A percentile compares a stretch with the other conserved stretches of the same genome.
phyloP scores from a whole-genome alignment of 2,329 filamentous ascomycete genomes.

The Calonectria fujianensis region DNA sequence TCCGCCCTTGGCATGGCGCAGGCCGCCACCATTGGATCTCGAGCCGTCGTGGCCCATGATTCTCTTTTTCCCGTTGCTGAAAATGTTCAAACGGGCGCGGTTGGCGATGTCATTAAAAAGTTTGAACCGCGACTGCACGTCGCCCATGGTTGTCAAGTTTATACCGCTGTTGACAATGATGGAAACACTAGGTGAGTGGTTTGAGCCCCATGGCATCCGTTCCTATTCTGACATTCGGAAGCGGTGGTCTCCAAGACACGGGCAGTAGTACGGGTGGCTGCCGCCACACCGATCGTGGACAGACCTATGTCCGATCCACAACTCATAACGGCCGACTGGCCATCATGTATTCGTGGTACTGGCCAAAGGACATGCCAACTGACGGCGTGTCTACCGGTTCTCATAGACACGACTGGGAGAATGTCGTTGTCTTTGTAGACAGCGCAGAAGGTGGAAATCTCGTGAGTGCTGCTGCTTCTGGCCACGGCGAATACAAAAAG shows the following conservation, averaged over 20 bases:
- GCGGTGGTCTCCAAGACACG: constrained; percentile 59
- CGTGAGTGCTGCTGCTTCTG: constrained; percentile 59
- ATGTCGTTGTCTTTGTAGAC: constrained; percentile 59
- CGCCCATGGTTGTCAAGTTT: constrained; percentile 77
- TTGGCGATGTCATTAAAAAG: constrained; percentile 54
- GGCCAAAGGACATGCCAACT: constrained; percentile 66
- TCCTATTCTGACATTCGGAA: constrained; percentile 38
- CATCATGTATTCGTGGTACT: constrained; percentile 67
- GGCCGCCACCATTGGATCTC: constrained; percentile 6
- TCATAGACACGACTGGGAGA: constrained; percentile 66
- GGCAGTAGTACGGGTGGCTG: constrained; percentile 58
- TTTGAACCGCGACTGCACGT: constrained; percentile 62
- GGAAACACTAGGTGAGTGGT: constrained; percentile 72
- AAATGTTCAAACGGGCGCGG: constrained; percentile 51
- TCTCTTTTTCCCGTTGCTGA: constrained; percentile 53
- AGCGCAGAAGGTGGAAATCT: constrained; percentile 55
- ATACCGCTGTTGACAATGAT: constrained; percentile 74
- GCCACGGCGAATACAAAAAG: constrained; percentile 59
- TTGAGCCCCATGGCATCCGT: background rate
- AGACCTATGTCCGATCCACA: constrained; percentile 62
- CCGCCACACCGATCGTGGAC: constrained; percentile 57
- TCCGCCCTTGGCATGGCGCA: background rate
- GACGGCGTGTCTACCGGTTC: constrained; percentile 54
- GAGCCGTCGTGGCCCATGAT: constrained; percentile 53
- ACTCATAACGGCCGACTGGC: constrained; percentile 56